phyloP scores from a whole-genome alignment of 495 filamentous ascomycete species.

The Venustampulla echinocandica region DNA sequence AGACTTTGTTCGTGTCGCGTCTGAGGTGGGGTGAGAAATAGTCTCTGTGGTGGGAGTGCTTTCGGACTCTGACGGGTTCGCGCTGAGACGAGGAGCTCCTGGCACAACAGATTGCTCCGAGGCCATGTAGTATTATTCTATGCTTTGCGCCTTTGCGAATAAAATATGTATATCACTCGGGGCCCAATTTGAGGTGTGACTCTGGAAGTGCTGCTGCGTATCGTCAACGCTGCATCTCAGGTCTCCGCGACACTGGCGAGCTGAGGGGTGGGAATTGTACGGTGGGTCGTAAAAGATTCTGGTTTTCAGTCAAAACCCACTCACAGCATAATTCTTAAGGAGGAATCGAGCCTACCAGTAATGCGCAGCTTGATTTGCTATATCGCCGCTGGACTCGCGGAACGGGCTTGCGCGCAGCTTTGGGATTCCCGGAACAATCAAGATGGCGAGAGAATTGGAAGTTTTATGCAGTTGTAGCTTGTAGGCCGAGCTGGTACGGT shows the following conservation, averaged over 20 bases:
- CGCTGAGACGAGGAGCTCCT: constrained; percentile 7
- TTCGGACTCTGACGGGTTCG: constrained; percentile 8
- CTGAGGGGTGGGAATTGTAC: background rate
- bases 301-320: background rate
- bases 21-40: constrained; percentile 4
- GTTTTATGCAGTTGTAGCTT: no score
- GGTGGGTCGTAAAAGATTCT: constrained; percentile 7
- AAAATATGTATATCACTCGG: background rate
- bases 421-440: no score
- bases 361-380: constrained; percentile 4
- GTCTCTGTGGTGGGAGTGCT: constrained; percentile 5
- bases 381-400: background rate
- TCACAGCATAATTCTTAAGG: background rate
- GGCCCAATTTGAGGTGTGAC: background rate
- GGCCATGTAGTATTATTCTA: constrained; percentile 16
- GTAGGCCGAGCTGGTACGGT: no score
- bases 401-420: constrained; percentile 12
- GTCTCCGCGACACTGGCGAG: constrained; percentile 11
- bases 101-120: constrained; percentile 18
- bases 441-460: no score
- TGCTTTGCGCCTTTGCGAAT: background rate
- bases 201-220: background rate
- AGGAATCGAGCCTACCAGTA: background rate
- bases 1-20: constrained; percentile 26
- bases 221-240: background rate